A percentile compares a stretch with the other conserved stretches of the same genome.
Evolutionary conservation across 495 filamentous ascomycete genomes (phyloP).

Genomic region (Xylaria longipes): DNA sequence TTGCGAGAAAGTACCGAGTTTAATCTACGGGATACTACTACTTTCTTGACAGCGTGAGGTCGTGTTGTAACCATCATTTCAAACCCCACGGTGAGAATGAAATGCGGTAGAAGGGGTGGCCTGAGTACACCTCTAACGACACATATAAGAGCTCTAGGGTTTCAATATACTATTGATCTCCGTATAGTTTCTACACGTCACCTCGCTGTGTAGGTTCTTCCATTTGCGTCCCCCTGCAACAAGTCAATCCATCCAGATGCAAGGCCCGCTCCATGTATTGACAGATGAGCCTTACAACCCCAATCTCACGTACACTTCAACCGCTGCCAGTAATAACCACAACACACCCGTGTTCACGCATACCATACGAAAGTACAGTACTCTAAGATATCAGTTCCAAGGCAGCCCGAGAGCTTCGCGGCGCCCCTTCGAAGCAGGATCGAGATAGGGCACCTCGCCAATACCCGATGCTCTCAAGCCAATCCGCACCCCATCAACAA

Average conservation of each 20-base stretch:
- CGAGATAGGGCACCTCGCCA: conserved; percentile 56
- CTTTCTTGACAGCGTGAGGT: no score
- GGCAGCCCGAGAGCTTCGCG: conserved; percentile 52
- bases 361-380: background rate
- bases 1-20: no score
- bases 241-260: background rate
- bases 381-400: background rate
- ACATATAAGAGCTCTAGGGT: background rate
- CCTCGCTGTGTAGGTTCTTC: background rate
- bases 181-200: background rate
- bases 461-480: conserved; percentile 52
- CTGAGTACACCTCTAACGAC: no score
- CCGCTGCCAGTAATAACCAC: background rate
- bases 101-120: no score
- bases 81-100: no score
- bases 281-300: background rate
- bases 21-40: no score
- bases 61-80: no score
- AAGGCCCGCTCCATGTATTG: background rate
- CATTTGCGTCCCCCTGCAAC: background rate
- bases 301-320: background rate
- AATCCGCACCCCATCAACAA: conserved; percentile 44
- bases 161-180: background rate
- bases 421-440: conserved; percentile 51
- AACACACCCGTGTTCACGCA: background rate